Conservation (phyloP, 495 filamentous ascomycete genomes). For the Pyrenula massariospora region DNA sequence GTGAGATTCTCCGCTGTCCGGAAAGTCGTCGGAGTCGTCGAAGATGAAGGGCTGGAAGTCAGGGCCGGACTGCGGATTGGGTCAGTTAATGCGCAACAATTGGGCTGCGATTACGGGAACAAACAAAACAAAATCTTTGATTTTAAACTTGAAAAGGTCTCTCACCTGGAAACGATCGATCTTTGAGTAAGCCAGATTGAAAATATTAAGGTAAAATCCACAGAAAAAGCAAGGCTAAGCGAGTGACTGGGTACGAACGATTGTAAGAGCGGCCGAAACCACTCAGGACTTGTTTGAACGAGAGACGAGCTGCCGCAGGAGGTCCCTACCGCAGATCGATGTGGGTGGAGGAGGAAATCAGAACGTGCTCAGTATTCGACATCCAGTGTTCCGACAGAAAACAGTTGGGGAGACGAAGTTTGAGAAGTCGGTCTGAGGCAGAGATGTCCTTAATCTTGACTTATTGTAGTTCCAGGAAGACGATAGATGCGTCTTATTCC, state of each 20-base stretch:
- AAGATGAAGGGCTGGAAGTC: conserved; percentile 39
- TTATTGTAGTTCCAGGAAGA: not conserved
- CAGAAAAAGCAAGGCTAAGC: conserved; percentile 29
- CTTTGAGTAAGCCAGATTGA: conserved; percentile 44
- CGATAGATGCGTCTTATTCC: not conserved
- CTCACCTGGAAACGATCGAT: conserved; percentile 41
- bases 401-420: not conserved
- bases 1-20: conserved; percentile 35
- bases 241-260: conserved; percentile 35
- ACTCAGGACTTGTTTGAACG: conserved; percentile 32
- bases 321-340: conserved; percentile 23
- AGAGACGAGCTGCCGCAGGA: conserved; percentile 23
- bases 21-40: conserved; percentile 40
- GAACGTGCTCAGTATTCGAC: conserved; percentile 25
- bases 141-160: conserved; percentile 6
- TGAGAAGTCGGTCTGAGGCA: not conserved
- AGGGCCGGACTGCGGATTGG: conserved; percentile 25
- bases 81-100: conserved; percentile 12
- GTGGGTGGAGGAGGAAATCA: conserved; percentile 9
- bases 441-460: not conserved
- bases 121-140: conserved; percentile 3
- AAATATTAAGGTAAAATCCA: conserved; percentile 38
- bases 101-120: conserved; percentile 4
- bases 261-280: conserved; percentile 22
- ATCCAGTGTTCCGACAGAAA: conserved; percentile 11